Base-by-base conservation (phyloP, 2,329 filamentous ascomycete genomes). In the Neonectria hederae region DNA sequence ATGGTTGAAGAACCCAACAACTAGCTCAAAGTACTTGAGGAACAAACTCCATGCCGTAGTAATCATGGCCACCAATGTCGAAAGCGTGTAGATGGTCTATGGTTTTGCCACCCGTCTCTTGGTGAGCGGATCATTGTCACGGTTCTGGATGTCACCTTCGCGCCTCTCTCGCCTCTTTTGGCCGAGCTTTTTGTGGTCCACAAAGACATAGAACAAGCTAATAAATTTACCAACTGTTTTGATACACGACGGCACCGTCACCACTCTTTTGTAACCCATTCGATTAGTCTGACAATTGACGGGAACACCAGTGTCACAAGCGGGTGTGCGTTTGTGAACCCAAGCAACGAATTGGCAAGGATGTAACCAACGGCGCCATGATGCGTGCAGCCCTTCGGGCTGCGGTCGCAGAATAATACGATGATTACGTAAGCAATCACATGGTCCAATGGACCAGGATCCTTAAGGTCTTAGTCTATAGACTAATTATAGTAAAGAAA, bases 331-430 rank as follows among this genome's bases (percentile, higher is more conserved):
- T 70, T 48, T 0, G 69, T 69, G 48, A 73, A 71, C 5, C 71
- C 71, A 11, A 73, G 38, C n/a, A 71, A 52, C 1, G 67, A 67
- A 45, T 62, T 66, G 4, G 69, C 65, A 21, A 69, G 58, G 40
- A 73, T 69, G 28, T 59, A 73, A 1, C 71, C 43, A 3, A 73
- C 70, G 71, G 1, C n/a, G n/a, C n/a, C n/a, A n/a, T n/a, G n/a
- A n/a, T n/a, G n/a, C n/a, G n/a, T n/a, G n/a, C n/a, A n/a, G n/a
- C n/a, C n/a, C n/a, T n/a, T n/a, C n/a, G n/a, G n/a, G n/a, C n/a
- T n/a, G n/a, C n/a, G n/a, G n/a, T n/a, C n/a, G n/a, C n/a, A n/a
- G n/a, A n/a, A n/a, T n/a, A n/a, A n/a, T n/a, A n/a, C n/a, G n/a
- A n/a, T n/a, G n/a, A n/a, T n/a, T n/a, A n/a, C n/a, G n/a, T n/a